phyloP scores from a whole-genome alignment of 2,329 filamentous ascomycete species.

The Paecilomyces formosus region DNA sequence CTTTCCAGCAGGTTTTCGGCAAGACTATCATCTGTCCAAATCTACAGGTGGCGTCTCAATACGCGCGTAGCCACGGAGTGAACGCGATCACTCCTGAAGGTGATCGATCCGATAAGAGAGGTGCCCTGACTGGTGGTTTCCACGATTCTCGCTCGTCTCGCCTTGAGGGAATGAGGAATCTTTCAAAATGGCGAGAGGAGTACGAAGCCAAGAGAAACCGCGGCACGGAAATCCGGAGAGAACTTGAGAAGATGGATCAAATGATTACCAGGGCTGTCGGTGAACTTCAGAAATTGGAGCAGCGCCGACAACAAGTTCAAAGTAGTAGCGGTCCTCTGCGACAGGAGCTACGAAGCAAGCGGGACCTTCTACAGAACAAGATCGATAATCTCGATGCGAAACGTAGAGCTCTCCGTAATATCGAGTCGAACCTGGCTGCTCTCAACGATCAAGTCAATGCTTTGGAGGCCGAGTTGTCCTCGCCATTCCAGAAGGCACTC shows the following conservation, averaged over 20 bases:
- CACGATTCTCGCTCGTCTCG: conserved; percentile 81
- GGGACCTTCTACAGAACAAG: conserved; percentile 65
- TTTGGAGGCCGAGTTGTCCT: conserved; percentile 71
- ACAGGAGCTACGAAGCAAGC: conserved; percentile 68
- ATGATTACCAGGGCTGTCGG: conserved; percentile 82
- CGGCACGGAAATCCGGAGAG: conserved; percentile 56
- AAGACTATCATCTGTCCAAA: conserved; percentile 92
- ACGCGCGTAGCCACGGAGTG: conserved; percentile 83
- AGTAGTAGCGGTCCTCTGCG: conserved; percentile 74
- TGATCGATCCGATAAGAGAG: conserved; percentile 89
- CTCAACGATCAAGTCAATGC: conserved; percentile 67
- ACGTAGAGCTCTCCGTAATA: conserved; percentile 54
- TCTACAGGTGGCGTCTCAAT: conserved; percentile 77
- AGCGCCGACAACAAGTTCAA: conserved; percentile 69
- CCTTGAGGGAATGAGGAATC: conserved; percentile 71
- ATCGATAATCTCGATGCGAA: conserved; percentile 68
- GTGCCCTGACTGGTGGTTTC: conserved; percentile 90
- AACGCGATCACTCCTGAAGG: conserved; percentile 92
- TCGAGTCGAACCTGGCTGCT: conserved; percentile 67
- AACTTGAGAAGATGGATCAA: conserved; percentile 76
- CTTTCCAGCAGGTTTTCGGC: conserved; percentile 91
- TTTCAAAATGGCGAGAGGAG: conserved; percentile 67
- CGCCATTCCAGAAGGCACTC: conserved; percentile 88
- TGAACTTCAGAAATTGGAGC: conserved; percentile 74
- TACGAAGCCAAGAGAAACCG: conserved; percentile 61